Evolutionary conservation across 148 eudicot genomes (phyloP), one percentile per base, ranked within the genome.

Genomic region (Dianthus caryophyllus): DNA sequence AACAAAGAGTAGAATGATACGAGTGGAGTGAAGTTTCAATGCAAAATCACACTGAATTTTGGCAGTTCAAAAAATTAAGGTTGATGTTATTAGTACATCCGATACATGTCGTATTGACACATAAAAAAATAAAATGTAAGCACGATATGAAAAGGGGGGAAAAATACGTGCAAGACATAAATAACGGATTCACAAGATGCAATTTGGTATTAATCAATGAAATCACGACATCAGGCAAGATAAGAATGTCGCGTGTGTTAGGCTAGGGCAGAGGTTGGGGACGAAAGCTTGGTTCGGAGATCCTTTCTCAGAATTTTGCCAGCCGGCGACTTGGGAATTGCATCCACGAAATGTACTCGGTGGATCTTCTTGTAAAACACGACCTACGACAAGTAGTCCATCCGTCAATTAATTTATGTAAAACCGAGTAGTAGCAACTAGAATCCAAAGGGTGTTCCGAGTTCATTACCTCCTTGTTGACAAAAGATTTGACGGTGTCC

Each of bases 241-340:
- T 6, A 38, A 59, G 22, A 24, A 26, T 33, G n/a, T n/a, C n/a
- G n/a, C n/a, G 41, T 16, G 46, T 29, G 2, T 60, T 33, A 60
- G 46, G 25, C 15, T 14, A 26, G 22, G 46, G 58, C 20, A 22
- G 29, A 15, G 9, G 73, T 1, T 2, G 54, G 48, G 0, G 73
- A 26, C 30, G 80, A 73, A 0, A 88, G 86, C 51, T 80, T 82
- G 49, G 86, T 83, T 69, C 96, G 81, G 5, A 91, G 84, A 16
- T 91, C 96, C 72, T 88, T 91, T 70, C 97, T 88, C 15, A 91
- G 64, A 10, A 91, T 91, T 66, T 91, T 91, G 21, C 97, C 97
- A 0, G 97, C 63, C 1, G 89, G 83, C 13, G 97, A 91, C 84
- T 91, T 91, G 27, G 97, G 97, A 74, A 91, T 86, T 10, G 88